phyloP scores from a whole-genome alignment of 805 yeast species.

The Diddensiella caesifluorescens region DNA sequence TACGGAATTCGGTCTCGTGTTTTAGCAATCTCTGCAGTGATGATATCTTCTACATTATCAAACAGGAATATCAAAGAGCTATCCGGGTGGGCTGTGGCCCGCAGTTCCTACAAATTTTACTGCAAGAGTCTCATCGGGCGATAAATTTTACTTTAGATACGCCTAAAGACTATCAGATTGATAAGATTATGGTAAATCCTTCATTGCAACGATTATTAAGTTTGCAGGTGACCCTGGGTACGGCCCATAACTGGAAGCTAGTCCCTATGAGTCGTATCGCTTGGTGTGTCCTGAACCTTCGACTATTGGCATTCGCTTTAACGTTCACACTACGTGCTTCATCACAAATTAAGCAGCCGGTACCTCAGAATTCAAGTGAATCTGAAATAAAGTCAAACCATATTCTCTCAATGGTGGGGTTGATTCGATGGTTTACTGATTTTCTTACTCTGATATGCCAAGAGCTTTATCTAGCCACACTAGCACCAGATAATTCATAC shows the following conservation, averaged over 20 bases:
- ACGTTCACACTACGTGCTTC: constrained; percentile 51
- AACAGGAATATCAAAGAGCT: constrained; percentile 39
- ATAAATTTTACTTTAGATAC: constrained; percentile 67
- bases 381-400: constrained; percentile 27
- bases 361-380: constrained; percentile 42
- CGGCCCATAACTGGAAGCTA: constrained; percentile 41
- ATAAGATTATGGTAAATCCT: constrained; percentile 67
- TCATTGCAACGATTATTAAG: constrained; percentile 70
- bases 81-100: constrained; percentile 22
- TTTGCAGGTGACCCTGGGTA: constrained; percentile 63
- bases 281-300: constrained; percentile 58
- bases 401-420: constrained; percentile 48
- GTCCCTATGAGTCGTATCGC: constrained; percentile 46
- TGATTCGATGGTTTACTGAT: constrained; percentile 81
- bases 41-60: constrained; percentile 58
- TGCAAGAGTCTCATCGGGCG: constrained; percentile 69
- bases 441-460: constrained; percentile 66
- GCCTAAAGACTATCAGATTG: constrained; percentile 62
- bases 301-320: constrained; percentile 67
- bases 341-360: constrained; percentile 34
- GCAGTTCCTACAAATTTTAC: constrained; percentile 39
- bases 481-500: constrained; percentile 3
- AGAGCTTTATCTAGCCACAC: constrained; percentile 41
- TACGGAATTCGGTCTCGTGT: constrained; percentile 64
- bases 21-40: constrained; percentile 62